Conservation (phyloP, 495 filamentous ascomycete genomes). For the Trichoderma virens region DNA sequence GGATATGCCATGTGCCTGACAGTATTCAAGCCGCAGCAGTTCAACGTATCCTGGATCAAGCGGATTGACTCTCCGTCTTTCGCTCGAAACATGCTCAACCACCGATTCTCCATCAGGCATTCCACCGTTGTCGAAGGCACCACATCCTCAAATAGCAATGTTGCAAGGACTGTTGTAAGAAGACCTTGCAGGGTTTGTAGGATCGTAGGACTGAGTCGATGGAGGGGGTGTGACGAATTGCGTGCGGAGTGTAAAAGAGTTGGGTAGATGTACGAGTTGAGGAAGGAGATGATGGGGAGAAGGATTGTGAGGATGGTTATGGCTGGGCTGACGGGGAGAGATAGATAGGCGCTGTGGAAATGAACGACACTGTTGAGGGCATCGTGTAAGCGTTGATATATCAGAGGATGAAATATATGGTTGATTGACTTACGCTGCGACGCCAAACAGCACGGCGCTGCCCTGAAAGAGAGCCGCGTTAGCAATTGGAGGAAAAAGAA, state of each 20-base stretch:
- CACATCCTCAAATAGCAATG: constrained; percentile 47
- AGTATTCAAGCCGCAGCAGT: constrained; percentile 57
- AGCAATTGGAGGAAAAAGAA: not conserved
- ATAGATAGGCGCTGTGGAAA: constrained; percentile 10
- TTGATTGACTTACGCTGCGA: constrained; percentile 4
- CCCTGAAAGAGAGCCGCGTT: not conserved
- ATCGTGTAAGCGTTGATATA: not conserved
- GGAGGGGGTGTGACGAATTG: constrained; percentile 27
- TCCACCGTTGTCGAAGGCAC: constrained; percentile 35
- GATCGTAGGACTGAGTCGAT: constrained; percentile 27
- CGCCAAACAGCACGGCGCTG: not conserved
- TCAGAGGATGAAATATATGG: too few relatives aligned
- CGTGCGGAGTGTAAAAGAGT: constrained; percentile 33
- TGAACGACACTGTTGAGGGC: constrained; percentile 6
- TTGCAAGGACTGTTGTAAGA: constrained; percentile 46
- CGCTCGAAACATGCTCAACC: constrained; percentile 40
- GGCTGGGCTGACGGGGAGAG: not conserved
- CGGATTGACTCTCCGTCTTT: constrained; percentile 46
- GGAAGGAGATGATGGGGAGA: constrained; percentile 7
- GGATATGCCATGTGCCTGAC: constrained; percentile 52
- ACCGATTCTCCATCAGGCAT: constrained; percentile 47
- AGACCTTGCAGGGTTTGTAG: constrained; percentile 37
- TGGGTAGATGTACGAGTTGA: constrained; percentile 13
- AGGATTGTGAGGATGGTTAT: constrained; percentile 2
- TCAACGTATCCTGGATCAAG: constrained; percentile 53